Base-by-base conservation (phyloP, 2,329 filamentous ascomycete species). In the Fonsecaea erecta region DNA sequence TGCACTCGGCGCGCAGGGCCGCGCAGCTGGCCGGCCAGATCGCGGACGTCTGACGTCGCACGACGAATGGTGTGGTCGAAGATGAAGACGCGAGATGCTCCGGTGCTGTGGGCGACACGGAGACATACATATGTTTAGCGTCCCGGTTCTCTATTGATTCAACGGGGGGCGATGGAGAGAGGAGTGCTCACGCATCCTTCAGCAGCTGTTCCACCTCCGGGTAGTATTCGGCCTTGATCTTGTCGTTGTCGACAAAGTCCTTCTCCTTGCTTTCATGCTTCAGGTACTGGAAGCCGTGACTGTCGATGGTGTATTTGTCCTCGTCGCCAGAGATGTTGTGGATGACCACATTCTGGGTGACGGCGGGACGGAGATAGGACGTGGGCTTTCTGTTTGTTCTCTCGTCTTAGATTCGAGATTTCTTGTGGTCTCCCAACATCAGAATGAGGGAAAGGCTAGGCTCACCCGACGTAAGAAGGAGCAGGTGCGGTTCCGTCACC, bases 1-100 rank as follows among this genome's bases (percentile, higher is more conserved):
- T 83, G 81, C 0, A 90, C 87, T 68, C 86, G 84, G 73, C 89
- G 85, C 0, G 91, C 88, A 0, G 89, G 89, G 66, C 85, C 84
- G 5, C 88, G 82, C 21, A 46, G 37, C 1, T 68, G 66, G 0
- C 74, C 64, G 1, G 54, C 28, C n/a, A 52, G 53, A 34, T 67
- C 30, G 54, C 65, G 67, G 14, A 64, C 66, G 37, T 80, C 77
- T 26, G 60, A 67, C 3, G 73, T 67, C 35, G 74, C 72, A 52
- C 81, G 79, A n/a, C 81, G 81, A 69, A 88, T 84, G 2, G 84
- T 87, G 75, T 88, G 85, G 75, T 87, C 84, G 72, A 88, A 88
- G 73, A 88, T 85, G 77, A 85, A 81, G 68, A 87, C 75, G 26
- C 81, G 80, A 1, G 82, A 75, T 16, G 81, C 85, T 2, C 85